A percentile compares a stretch with the other conserved stretches of the same genome.
These are phyloP conservation scores for Litchi chinensis DNA, from an alignment of 345 rosid genomes.

Conservation along the genomic window DNA sequence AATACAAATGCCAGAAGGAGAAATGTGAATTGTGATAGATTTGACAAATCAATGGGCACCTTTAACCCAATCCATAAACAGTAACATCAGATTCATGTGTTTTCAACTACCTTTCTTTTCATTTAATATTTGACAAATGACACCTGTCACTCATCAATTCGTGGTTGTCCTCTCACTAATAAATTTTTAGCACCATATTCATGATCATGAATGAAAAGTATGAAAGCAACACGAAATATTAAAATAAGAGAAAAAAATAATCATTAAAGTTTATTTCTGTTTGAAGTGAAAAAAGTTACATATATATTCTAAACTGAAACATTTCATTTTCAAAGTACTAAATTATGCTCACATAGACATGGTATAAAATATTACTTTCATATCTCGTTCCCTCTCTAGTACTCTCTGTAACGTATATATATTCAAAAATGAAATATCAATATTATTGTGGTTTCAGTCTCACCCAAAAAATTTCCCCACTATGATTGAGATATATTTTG, in stretches of 20 bases:
- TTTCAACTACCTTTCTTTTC: not conserved
- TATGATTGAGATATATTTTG: too few relatives aligned
- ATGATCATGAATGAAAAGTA: not conserved
- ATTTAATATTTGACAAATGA: not conserved
- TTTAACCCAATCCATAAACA: not conserved
- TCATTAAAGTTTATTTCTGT: not conserved
- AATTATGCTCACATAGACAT: not conserved
- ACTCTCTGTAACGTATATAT: not conserved
- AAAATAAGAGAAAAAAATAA: not conserved
- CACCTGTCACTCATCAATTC: not conserved
- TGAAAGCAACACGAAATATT: not conserved
- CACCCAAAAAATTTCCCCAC: too few relatives aligned
- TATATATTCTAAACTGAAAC: not conserved
- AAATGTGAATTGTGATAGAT: conserved; percentile 13
- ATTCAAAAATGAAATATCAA: too few relatives aligned
- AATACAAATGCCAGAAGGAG: not conserved
- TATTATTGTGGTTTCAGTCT: too few relatives aligned
- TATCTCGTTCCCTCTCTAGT: not conserved
- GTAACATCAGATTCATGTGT: conserved; percentile 16
- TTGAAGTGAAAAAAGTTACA: not conserved
- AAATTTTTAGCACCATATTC: not conserved
- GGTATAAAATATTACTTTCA: not conserved
- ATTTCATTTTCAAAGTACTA: not conserved
- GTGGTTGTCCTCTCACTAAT: conserved; percentile 3
- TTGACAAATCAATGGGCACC: conserved; percentile 3